phyloP scores from a whole-genome alignment of 2,329 filamentous ascomycete species.

The Colletotrichum phormii region DNA sequence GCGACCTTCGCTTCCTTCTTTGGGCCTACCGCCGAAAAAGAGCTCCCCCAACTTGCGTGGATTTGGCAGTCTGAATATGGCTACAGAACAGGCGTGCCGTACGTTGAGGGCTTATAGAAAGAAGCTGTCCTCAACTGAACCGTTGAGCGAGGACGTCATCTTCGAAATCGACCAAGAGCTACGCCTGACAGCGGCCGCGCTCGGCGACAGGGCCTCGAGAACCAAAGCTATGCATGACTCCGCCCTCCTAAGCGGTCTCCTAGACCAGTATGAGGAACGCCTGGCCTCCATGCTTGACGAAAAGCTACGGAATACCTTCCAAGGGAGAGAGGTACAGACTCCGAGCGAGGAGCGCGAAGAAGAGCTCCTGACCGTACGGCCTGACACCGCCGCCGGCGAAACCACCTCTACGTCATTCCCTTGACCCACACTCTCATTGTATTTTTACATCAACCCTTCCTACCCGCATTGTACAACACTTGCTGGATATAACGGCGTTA shows the following conservation, averaged over 20 bases:
- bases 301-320: slow-evolving; percentile 67
- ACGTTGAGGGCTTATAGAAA: slow-evolving; percentile 72
- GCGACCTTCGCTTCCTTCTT: slow-evolving; percentile 65
- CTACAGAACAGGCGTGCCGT: slow-evolving; percentile 73
- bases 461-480: slow-evolving; percentile 25
- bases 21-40: slow-evolving; percentile 61
- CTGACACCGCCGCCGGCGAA: slow-evolving; percentile 16
- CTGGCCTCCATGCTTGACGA: slow-evolving; percentile 79
- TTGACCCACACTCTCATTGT: slow-evolving; percentile 37
- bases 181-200: slow-evolving; percentile 70
- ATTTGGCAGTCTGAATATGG: slow-evolving; percentile 69
- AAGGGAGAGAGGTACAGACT: slow-evolving; percentile 44
- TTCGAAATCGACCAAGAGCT: slow-evolving; percentile 74
- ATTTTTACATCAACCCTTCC: slow-evolving; percentile 2
- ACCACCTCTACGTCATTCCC: slow-evolving; percentile 38
- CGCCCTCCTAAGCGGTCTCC: slow-evolving; percentile 67
- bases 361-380: slow-evolving; percentile 41
- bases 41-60: slow-evolving; percentile 60
- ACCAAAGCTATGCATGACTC: slow-evolving; percentile 68
- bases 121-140: slow-evolving; percentile 68
- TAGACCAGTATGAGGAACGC: slow-evolving; percentile 81
- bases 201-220: slow-evolving; percentile 67
- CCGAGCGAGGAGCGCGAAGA: slow-evolving; percentile 49
- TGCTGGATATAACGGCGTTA: slow-evolving; percentile 21
- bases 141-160: slow-evolving; percentile 68